phyloP scores from a whole-genome alignment of 805 yeast species.

The Ogataea corticis region DNA sequence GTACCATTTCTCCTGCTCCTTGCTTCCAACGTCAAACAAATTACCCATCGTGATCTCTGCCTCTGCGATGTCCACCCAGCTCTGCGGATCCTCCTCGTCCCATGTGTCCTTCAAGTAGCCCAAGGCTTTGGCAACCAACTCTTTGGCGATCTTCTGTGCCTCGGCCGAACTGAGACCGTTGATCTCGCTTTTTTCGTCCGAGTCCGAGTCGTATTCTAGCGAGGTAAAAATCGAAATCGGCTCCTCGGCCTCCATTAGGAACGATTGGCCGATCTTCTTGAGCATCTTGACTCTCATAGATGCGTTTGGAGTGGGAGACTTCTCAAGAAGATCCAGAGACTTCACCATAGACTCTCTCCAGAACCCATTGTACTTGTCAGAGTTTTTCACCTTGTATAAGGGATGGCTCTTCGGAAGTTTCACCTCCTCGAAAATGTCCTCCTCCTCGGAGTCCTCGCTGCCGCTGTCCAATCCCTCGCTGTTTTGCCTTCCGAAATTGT shows the following conservation, averaged over 20 bases:
- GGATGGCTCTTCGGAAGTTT: constrained; percentile 56
- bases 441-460: constrained; percentile 41
- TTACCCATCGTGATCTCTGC: constrained; percentile 81
- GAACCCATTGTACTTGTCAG: constrained; percentile 49
- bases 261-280: constrained; percentile 60
- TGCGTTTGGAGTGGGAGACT: constrained; percentile 19
- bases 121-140: constrained; percentile 52
- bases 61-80: constrained; percentile 85
- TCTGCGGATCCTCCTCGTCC: constrained; percentile 71
- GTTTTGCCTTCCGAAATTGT: constrained; percentile 61
- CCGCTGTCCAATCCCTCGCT: constrained; percentile 64
- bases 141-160: constrained; percentile 38
- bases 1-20: constrained; percentile 68
- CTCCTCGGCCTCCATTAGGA: constrained; percentile 62
- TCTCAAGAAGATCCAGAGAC: constrained; percentile 35
- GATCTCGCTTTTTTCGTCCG: constrained; percentile 27
- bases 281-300: constrained; percentile 33
- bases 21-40: constrained; percentile 60
- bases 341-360: constrained; percentile 48
- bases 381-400: constrained; percentile 42
- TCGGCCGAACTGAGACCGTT: constrained; percentile 12
- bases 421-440: constrained; percentile 34
- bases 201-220: constrained; percentile 58
- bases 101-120: constrained; percentile 57
- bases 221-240: constrained; percentile 57